A percentile compares a stretch with the other conserved stretches of the same genome.
phyloP scores from a whole-genome alignment of 371 early-diverging fungal genomes.

The Batkoa obscura region DNA sequence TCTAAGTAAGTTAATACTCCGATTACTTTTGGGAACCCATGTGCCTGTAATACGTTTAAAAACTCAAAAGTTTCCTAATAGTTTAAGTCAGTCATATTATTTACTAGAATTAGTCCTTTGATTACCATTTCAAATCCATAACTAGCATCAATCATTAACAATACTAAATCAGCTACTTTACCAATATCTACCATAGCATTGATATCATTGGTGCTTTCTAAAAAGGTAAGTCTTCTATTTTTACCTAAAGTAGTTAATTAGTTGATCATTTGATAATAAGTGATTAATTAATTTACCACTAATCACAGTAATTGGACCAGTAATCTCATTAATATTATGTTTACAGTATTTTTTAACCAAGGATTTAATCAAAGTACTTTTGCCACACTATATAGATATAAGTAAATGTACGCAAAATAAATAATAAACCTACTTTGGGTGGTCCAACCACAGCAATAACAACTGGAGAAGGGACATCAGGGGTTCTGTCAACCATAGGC shows the following conservation, averaged over 20 bases:
- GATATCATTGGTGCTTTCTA: slow-evolving; percentile 91
- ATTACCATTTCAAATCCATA: slow-evolving; percentile 94
- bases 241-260: slow-evolving; percentile 27
- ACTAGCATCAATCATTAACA: slow-evolving; percentile 89
- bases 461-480: slow-evolving; percentile 76
- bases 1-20: slow-evolving; percentile 92
- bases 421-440: slow-evolving; percentile 41
- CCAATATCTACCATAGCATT: slow-evolving; percentile 95
- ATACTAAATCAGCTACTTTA: slow-evolving; percentile 93
- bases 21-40: slow-evolving; percentile 97
- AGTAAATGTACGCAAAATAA: not conserved
- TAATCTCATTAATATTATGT: slow-evolving; percentile 73
- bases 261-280: too few relatives aligned
- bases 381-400: slow-evolving; percentile 45
- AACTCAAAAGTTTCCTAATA: slow-evolving; percentile 94
- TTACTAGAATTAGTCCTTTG: not conserved
- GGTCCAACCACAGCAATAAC: slow-evolving; percentile 93
- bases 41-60: slow-evolving; percentile 88
- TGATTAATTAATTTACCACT: slow-evolving; percentile 30
- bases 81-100: not conserved
- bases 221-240: slow-evolving; percentile 85
- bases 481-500: slow-evolving; percentile 86
- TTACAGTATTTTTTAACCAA: slow-evolving; percentile 90
- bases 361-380: slow-evolving; percentile 84
- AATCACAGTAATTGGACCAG: slow-evolving; percentile 92